Conservation (phyloP, 768 basidiomycete species). For the Suillus brevipes region DNA sequence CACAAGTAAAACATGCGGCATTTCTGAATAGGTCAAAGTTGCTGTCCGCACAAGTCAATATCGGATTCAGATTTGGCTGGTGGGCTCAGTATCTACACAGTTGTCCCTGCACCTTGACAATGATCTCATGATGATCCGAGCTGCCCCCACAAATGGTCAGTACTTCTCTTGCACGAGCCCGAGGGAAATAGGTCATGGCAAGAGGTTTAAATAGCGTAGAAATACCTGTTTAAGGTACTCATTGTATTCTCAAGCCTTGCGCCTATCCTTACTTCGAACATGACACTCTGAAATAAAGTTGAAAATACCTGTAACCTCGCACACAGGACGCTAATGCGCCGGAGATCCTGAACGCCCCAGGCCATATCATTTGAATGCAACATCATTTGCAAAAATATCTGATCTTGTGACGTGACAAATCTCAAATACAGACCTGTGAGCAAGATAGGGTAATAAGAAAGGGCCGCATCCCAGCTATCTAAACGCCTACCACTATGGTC, state of each 20-base stretch:
- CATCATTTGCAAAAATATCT: not conserved
- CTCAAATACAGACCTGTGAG: not conserved
- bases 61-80: not conserved
- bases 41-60: not conserved
- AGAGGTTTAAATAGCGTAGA: not conserved
- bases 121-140: not conserved
- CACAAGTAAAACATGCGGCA: not conserved
- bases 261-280: not conserved
- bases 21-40: not conserved
- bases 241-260: too few relatives aligned
- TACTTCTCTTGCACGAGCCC: not conserved
- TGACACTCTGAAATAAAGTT: not conserved
- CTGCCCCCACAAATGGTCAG: not conserved
- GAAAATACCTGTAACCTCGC: not conserved
- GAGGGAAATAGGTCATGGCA: not conserved
- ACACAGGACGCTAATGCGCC: not conserved
- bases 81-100: not conserved
- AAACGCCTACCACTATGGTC: not conserved
- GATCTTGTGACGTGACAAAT: not conserved
- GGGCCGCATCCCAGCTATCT: not conserved
- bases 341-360: not conserved
- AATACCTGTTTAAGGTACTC: not conserved
- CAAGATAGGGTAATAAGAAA: not conserved
- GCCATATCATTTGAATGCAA: not conserved
- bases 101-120: not conserved